phyloP scores from a whole-genome alignment of 176 grass and related monocot genomes.

The Rhynchospora breviuscula region DNA sequence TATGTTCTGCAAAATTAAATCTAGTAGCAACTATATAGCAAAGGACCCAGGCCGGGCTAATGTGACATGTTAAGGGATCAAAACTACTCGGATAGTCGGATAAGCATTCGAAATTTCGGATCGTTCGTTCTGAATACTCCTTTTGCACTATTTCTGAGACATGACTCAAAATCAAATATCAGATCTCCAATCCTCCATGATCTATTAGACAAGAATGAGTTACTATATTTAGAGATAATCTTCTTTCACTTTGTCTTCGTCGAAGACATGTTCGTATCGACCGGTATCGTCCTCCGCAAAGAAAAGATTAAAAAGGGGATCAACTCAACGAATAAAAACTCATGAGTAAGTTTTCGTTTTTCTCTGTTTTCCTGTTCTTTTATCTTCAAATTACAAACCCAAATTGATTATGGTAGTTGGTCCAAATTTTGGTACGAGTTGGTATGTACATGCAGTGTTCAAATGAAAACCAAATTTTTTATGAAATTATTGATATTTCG shows the following conservation, averaged over 20 bases:
- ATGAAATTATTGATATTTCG: neutral
- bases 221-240: neutral
- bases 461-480: neutral
- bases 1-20: no score
- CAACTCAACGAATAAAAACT: neutral
- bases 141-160: no score
- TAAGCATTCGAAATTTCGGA: no score
- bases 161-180: neutral
- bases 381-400: neutral
- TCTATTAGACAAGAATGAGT: neutral
- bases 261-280: neutral
- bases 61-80: no score
- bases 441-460: neutral
- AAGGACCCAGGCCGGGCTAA: no score
- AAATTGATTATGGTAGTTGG: neutral
- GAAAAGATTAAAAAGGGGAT: neutral
- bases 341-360: neutral
- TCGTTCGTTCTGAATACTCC: no score
- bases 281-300: neutral
- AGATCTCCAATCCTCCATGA: neutral
- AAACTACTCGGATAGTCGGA: no score
- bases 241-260: neutral
- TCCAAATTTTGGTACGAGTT: no score
- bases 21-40: no score
- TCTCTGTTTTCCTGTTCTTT: neutral